Percentiles rank a stretch among this genome's conserved stretches.
Conservation (phyloP, 495 filamentous ascomycete species). For the Aspergillus haitiensis region DNA sequence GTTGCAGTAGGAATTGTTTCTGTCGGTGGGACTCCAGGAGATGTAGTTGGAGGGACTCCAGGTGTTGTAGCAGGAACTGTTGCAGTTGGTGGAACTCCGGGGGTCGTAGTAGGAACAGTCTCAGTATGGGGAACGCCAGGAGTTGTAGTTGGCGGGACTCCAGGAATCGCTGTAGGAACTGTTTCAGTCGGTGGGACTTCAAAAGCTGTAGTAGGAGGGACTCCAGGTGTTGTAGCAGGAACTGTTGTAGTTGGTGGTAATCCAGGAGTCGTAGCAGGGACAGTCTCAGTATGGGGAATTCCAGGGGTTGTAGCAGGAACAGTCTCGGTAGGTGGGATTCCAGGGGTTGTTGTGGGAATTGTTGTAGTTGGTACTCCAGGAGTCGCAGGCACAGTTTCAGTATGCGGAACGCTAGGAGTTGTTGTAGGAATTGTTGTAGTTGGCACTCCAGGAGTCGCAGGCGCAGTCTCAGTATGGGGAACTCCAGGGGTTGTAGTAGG, state of each 20-base stretch:
- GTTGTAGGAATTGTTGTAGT: not conserved
- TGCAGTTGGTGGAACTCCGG: not conserved
- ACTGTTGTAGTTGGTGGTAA: no score
- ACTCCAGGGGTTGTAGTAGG: no score
- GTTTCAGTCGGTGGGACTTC: not conserved
- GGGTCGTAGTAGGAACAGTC: no score
- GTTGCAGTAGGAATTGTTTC: no score
- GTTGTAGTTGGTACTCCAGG: not conserved
- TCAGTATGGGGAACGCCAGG: no score
- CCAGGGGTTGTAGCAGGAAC: not conserved
- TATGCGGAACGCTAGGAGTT: not conserved
- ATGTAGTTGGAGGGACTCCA: not conserved
- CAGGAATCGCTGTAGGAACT: no score
- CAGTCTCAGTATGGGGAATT: no score
- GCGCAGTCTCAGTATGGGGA: no score
- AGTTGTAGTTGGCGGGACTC: no score
- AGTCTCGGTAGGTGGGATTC: not conserved
- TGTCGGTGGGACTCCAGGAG: no score
- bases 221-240: not conserved
- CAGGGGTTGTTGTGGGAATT: not conserved
- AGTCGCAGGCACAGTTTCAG: no score
- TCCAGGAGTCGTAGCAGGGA: no score
- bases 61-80: not conserved
- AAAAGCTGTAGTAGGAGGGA: not conserved
- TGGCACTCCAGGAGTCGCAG: not conserved